Conservation (phyloP, 1,284 basidiomycete species). For the Puccinia polysora region DNA sequence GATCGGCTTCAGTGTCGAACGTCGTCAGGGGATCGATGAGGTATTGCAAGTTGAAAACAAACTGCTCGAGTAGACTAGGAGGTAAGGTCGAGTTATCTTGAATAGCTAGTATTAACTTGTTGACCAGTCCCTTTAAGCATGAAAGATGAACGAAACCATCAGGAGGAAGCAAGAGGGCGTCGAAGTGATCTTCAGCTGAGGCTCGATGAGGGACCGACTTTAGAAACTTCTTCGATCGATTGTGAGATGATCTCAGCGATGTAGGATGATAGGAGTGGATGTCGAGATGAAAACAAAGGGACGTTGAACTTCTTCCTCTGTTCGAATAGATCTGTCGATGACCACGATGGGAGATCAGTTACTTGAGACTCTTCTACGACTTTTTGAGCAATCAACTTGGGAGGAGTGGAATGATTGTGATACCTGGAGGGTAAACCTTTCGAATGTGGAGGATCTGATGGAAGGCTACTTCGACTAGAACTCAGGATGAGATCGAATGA, state of each 20-base stretch:
- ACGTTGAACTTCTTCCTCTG: slow-evolving; percentile 81
- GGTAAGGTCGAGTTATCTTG: slow-evolving; percentile 60
- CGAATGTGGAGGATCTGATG: slow-evolving; percentile 86
- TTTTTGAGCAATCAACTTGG: background rate
- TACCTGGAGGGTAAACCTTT: slow-evolving; percentile 71
- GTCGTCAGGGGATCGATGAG: slow-evolving; percentile 69
- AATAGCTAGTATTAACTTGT: slow-evolving; percentile 71
- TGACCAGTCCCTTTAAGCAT: slow-evolving; percentile 61
- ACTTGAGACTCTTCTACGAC: background rate
- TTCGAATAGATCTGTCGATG: slow-evolving; percentile 65
- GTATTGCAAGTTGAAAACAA: slow-evolving; percentile 60
- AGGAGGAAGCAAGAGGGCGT: too few species aligned
- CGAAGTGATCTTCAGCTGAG: slow-evolving; percentile 23
- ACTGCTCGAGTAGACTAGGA: slow-evolving; percentile 61
- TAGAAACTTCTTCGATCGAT: slow-evolving; percentile 66
- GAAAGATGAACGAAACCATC: slow-evolving; percentile 37
- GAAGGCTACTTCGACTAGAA: slow-evolving; percentile 79
- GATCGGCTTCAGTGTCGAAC: slow-evolving; percentile 59
- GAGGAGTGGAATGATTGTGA: background rate
- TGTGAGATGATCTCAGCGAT: slow-evolving; percentile 74
- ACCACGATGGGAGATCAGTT: too few species aligned
- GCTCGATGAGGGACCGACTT: slow-evolving; percentile 61
- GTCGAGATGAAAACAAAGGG: slow-evolving; percentile 82
- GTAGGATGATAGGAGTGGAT: slow-evolving; percentile 79
- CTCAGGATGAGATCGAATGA: background rate